Base-by-base conservation (phyloP, 768 basidiomycete species). In the Austroboletus festivus region DNA sequence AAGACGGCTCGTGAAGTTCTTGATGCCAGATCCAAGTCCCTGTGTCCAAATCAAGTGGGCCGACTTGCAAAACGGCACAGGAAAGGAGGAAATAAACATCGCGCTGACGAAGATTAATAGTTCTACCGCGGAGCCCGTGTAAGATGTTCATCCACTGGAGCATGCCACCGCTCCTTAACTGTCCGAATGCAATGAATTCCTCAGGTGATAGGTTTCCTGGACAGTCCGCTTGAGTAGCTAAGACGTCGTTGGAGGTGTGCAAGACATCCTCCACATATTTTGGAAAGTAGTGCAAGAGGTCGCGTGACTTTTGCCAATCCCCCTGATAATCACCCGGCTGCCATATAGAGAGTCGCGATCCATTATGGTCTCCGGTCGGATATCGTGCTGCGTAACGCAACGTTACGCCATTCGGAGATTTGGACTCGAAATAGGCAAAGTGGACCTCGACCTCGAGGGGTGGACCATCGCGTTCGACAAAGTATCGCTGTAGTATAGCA, bases 111-210 rank as follows among this genome's bases (percentile, higher is more conserved):
- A 33, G 31, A 13, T 33, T 33, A 4, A 33, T 7, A 13, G 31
- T 33, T 15, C 31, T 33, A 15, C 31, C 15, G 31, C 31, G 31
- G 4, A 33, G 31, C 31, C 31, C 31, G 3, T 33, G 31, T 4
- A 65, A 53, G 22, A 79, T 73, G 48, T 79, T 79, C 34, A 70
- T 54, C 77, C 75, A 78, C 41, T 79, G 78, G 0, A 79, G 53
- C 3, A 46, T 60, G 0, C 61, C 46, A 4, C 78, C 76, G 28
- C 70, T 65, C 4, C 78, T 71, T 26, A 79, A 57, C 38, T 62
- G 57, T 10, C 67, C 70, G 46, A 73, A 33, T 3, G 15, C 31
- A 15, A 33, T 4, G 12, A 33, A 33, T 15, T 33, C 31, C 4
- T 33, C 31, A 4, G 15, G 13, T 8, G 31, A 33, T 7, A 33